phyloP scores from a whole-genome alignment of 2,329 filamentous ascomycete species.

The Botryosphaeria dothidea region DNA sequence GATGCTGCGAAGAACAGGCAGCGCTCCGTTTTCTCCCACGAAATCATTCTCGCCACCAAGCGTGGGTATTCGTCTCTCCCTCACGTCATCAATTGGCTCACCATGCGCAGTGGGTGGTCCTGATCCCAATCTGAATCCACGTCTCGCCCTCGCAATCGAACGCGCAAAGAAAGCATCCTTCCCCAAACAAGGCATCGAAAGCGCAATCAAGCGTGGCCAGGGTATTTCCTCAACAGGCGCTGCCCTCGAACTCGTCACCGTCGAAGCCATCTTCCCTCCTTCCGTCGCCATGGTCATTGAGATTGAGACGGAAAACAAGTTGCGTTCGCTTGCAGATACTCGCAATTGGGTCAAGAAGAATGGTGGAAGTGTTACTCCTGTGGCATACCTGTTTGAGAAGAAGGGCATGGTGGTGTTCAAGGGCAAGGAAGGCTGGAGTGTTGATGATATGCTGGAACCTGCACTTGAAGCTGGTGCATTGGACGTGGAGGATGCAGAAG shows the following conservation, averaged over 20 bases:
- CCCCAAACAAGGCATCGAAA: slow-evolving; percentile 81
- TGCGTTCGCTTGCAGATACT: slow-evolving; percentile 72
- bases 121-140: slow-evolving; percentile 72
- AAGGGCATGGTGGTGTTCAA: slow-evolving; percentile 74
- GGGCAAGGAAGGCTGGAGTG: slow-evolving; percentile 49
- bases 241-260: slow-evolving; percentile 72
- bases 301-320: slow-evolving; percentile 79
- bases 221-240: slow-evolving; percentile 75
- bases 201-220: slow-evolving; percentile 84
- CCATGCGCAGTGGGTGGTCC: slow-evolving; percentile 66
- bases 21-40: slow-evolving; percentile 67
- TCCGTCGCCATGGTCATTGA: slow-evolving; percentile 78
- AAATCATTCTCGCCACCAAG: slow-evolving; percentile 74
- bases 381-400: slow-evolving; percentile 81
- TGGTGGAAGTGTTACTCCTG: slow-evolving; percentile 70
- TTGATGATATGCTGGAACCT: slow-evolving; percentile 74
- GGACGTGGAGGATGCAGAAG: slow-evolving; percentile 67
- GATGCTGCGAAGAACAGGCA: slow-evolving; percentile 77
- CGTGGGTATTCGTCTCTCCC: slow-evolving; percentile 48
- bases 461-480: slow-evolving; percentile 83
- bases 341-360: slow-evolving; percentile 69
- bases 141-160: slow-evolving; percentile 70
- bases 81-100: not conserved
- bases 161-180: slow-evolving; percentile 84
- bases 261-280: slow-evolving; percentile 79